A percentile compares a stretch with the other conserved stretches of the same genome.
Evolutionary conservation across 371 early-diverging fungal species (phyloP).

Genomic region (Rhizopus stolonifer): DNA sequence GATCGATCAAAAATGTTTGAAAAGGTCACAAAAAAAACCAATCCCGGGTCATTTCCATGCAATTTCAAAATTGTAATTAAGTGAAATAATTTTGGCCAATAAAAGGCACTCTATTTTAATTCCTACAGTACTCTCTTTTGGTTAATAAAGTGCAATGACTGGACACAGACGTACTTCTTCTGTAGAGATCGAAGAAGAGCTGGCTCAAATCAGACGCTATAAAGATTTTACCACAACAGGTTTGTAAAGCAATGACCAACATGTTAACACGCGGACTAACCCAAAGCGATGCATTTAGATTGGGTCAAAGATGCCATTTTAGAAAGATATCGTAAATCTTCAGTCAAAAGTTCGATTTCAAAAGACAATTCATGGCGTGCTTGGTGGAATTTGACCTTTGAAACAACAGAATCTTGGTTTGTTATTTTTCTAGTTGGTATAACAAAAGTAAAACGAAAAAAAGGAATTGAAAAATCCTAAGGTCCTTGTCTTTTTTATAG

Average conservation of each 20-base stretch:
- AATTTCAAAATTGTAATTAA: neutral
- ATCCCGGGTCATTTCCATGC: too few relatives aligned
- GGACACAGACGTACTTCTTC: conserved; percentile 28
- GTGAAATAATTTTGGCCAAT: neutral
- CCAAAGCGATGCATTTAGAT: conserved; percentile 46
- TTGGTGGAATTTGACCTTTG: conserved; percentile 62
- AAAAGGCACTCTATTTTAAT: neutral
- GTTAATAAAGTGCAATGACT: conserved; percentile 8
- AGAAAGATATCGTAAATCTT: conserved; percentile 73
- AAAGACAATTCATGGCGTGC: conserved; percentile 60
- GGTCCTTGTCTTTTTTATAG: conserved; percentile 26
- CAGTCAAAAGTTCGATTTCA: conserved; percentile 47
- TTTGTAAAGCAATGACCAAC: conserved; percentile 10
- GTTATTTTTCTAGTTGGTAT: conserved; percentile 78
- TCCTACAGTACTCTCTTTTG: neutral
- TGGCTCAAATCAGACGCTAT: conserved; percentile 67
- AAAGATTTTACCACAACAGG: conserved; percentile 87
- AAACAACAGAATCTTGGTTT: conserved; percentile 86
- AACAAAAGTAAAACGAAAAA: neutral
- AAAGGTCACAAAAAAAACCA: too few relatives aligned
- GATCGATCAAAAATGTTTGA: too few relatives aligned
- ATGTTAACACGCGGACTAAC: neutral
- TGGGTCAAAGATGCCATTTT: conserved; percentile 88
- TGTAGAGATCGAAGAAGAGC: conserved; percentile 48
- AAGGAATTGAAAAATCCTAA: neutral